Evolutionary conservation across 306 rosid species (phyloP).

Genomic region (Carpinus viminea): DNA sequence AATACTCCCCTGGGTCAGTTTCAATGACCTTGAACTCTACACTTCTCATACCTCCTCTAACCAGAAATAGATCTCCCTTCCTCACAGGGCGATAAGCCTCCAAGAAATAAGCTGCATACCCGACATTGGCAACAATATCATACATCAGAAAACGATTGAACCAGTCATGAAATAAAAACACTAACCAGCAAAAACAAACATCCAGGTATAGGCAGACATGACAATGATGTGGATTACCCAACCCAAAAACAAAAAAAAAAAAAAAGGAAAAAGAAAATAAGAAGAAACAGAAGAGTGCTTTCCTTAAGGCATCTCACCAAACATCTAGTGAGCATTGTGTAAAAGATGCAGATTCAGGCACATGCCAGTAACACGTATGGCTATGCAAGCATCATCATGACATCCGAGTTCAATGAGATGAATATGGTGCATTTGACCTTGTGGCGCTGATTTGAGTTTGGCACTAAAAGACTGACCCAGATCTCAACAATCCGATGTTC

Average conservation of each 20-base stretch:
- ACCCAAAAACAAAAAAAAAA: no score
- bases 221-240: neutral
- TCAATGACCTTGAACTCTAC: slow-evolving; percentile 74
- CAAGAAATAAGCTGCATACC: slow-evolving; percentile 59
- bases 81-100: slow-evolving; percentile 71
- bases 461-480: neutral
- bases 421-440: neutral
- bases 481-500: neutral
- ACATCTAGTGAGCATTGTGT: neutral
- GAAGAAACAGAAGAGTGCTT: neutral
- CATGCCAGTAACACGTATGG: neutral
- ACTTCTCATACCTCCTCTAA: slow-evolving; percentile 70
- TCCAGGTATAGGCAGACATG: neutral
- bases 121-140: slow-evolving; percentile 3
- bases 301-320: neutral
- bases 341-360: neutral
- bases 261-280: no score
- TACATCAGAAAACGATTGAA: neutral
- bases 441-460: neutral
- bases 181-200: neutral
- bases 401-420: neutral
- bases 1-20: slow-evolving; percentile 63
- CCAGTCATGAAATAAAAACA: neutral
- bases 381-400: neutral
- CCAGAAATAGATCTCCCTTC: slow-evolving; percentile 68